Percentiles rank a stretch among this genome's conserved stretches.
These are phyloP conservation scores for Davidsoniella australis DNA, from an alignment of 2,329 filamentous ascomycete species.

Conservation along the genomic window DNA sequence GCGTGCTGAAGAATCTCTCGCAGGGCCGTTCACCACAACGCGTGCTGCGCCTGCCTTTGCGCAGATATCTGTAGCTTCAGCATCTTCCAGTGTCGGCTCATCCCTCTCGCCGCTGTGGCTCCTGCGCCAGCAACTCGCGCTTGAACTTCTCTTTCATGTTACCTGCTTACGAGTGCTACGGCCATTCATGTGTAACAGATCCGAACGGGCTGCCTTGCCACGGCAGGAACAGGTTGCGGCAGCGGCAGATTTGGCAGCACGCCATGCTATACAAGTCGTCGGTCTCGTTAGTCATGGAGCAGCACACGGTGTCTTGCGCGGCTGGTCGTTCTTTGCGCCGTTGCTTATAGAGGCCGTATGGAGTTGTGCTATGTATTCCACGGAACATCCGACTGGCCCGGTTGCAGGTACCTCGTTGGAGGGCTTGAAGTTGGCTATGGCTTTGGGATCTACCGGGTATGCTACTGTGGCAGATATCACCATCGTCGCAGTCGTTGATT, in stretches of 20 bases:
- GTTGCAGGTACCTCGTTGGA: too few relatives aligned
- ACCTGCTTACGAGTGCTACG: constrained; percentile 2
- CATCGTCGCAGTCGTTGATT: not conserved
- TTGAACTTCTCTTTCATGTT: constrained; percentile 6
- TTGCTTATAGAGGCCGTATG: not conserved
- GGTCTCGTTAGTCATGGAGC: not conserved
- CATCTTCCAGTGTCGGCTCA: too few relatives aligned
- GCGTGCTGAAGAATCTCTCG: too few relatives aligned
- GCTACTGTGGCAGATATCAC: too few relatives aligned
- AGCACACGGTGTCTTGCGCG: not conserved
- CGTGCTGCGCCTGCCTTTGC: too few relatives aligned
- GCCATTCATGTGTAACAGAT: constrained; percentile 1
- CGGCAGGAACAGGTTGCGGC: not conserved
- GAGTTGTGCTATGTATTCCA: not conserved
- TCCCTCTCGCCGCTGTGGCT: not conserved
- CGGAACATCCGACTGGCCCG: not conserved
- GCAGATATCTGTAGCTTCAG: too few relatives aligned
- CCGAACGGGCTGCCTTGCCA: not conserved
- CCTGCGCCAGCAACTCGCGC: not conserved
- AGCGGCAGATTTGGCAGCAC: not conserved
- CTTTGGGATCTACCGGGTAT: too few relatives aligned
- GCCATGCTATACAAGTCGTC: not conserved
- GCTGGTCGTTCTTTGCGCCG: not conserved
- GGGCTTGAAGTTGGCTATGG: too few relatives aligned
- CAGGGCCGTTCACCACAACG: too few relatives aligned